Percentiles rank a stretch among this genome's conserved stretches.
Conservation (phyloP, 108 stramenopile species). For the Pelagomonas calceolata region DNA sequence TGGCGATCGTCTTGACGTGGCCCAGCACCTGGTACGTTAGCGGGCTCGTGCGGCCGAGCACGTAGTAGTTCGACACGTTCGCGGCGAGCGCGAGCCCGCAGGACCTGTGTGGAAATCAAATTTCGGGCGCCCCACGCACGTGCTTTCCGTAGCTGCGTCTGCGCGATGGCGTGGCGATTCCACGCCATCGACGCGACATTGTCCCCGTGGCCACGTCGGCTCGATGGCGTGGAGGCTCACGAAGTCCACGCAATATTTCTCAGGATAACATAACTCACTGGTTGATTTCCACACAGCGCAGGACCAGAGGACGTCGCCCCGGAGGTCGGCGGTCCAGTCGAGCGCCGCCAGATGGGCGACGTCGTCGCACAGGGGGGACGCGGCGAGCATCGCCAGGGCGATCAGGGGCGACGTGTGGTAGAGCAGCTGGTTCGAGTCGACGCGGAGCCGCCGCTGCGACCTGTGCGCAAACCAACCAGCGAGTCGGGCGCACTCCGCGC, state of each 20-base stretch:
- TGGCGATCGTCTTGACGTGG: constrained; percentile 24
- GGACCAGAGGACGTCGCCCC: constrained; percentile 2
- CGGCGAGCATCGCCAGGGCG: constrained; percentile 11
- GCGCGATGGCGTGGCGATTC: no score
- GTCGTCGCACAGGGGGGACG: constrained; percentile 24
- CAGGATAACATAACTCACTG: no score
- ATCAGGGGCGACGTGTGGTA: constrained; percentile 28
- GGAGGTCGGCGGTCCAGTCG: not conserved
- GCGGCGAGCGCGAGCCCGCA: constrained; percentile 24
- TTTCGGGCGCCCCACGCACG: no score
- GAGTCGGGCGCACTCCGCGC: not conserved
- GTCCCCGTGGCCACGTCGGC: no score
- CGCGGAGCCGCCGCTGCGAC: not conserved
- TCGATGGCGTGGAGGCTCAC: no score
- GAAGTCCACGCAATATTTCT: no score
- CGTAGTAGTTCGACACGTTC: constrained; percentile 26
- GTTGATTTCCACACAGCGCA: no score
- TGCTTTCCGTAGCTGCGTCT: no score
- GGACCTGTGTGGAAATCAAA: no score
- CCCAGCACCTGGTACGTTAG: constrained; percentile 27
- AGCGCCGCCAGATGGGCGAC: not conserved
- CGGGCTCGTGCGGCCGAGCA: constrained; percentile 25
- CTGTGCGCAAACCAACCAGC: no score
- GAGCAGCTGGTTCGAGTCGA: constrained; percentile 20
- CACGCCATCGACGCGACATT: no score